Base-by-base conservation (phyloP, 306 rosid species). In the Lathyrus aphaca region DNA sequence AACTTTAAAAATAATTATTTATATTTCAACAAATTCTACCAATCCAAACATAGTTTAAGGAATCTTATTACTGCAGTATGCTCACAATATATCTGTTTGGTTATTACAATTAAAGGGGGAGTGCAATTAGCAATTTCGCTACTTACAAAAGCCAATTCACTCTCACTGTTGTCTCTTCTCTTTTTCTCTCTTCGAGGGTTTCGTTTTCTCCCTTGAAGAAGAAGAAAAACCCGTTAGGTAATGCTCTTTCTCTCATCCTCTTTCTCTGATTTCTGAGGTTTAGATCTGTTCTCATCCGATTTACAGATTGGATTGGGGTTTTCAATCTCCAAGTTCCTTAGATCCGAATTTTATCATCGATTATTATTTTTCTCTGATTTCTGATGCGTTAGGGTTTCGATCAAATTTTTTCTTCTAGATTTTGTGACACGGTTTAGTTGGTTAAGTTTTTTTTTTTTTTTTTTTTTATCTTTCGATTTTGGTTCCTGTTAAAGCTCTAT, bases 151-250 rank as follows among this genome's bases (percentile, higher is more conserved):
- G 11, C 42, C 21, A 39, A 50, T 39, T 21, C 40, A 14, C 37
- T 13, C 40, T 10, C 45, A 17, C 19, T 38, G 15, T 12, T 9
- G 10, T 3, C 40, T n/a, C 12, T 27, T 53, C 73, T 69, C 42
- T 69, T 21, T 71, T 29, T 50, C 67, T 71, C 27, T 66, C 54
- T 72, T 72, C 50, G 37, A 73, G 79, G 74, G 79, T 77, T 73
- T 63, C 76, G 9, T 27, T 64, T 37, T 39, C 12, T 19, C 58
- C 76, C 50, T 48, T 15, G 72, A 14, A 35, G 54, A 38, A 53
- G 58, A 19, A 50, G 48, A 69, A 17, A 19, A 69, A 1, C 3
- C 51, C 37, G 8, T 44, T 68, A 0, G 76, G 85, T 81, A 81
- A 81, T n/a, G 18, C 42, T 53, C 67, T 32, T n/a, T 15, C 37